These are phyloP conservation scores for Rhytidiadelphus loreus DNA, from an alignment of 225 moss, liverwort and hornwort genomes.

Conservation along the genomic window DNA sequence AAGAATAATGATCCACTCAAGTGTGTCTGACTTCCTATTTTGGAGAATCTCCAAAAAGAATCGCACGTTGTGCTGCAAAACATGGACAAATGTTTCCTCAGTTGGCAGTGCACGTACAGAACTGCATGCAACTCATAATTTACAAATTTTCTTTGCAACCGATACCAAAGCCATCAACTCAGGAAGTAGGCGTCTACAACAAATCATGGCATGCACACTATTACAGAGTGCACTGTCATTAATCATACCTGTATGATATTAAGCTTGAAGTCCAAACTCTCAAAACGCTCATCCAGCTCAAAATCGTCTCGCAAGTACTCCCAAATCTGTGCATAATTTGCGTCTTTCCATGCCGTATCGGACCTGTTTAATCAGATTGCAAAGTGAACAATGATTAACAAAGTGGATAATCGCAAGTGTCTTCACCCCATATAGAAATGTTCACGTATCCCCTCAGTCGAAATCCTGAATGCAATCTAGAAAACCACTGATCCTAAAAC, in stretches of 20 bases:
- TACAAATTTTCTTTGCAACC: background rate
- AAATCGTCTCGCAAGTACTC: slow-evolving; percentile 96
- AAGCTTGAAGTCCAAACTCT: slow-evolving; percentile 94
- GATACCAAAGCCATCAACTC: background rate
- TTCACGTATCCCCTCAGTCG: no score
- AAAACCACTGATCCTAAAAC: background rate
- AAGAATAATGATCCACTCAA: slow-evolving; percentile 99
- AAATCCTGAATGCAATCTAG: background rate
- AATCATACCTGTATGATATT: slow-evolving; percentile 82
- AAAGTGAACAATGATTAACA: background rate
- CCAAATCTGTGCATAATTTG: slow-evolving; percentile 97
- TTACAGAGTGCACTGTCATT: background rate
- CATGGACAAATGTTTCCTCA: background rate
- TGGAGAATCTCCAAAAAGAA: slow-evolving; percentile 96
- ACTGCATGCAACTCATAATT: background rate
- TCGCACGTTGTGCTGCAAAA: slow-evolving; percentile 86
- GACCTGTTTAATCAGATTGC: slow-evolving; percentile 37
- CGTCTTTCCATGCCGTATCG: slow-evolving; percentile 97
- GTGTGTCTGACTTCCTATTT: slow-evolving; percentile 90
- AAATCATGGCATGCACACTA: background rate
- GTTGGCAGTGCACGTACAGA: background rate
- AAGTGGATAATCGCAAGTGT: background rate
- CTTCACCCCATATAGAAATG: background rate
- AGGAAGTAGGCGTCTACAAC: background rate
- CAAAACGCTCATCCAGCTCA: slow-evolving; percentile 96